Evolutionary conservation across 495 filamentous ascomycete genomes (phyloP).

Genomic region (Hypoxylon trugodes): DNA sequence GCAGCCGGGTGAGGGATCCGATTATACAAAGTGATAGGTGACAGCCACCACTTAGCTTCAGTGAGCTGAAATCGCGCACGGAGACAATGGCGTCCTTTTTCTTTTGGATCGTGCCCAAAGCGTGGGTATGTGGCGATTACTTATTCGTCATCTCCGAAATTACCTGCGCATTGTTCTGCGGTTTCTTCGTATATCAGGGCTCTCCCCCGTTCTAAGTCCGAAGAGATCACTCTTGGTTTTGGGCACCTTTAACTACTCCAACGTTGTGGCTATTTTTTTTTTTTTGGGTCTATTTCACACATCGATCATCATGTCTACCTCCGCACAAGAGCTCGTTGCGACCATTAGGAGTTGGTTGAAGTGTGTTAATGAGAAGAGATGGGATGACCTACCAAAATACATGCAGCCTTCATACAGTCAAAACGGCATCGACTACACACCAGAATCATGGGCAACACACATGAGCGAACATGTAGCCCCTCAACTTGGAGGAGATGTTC

Average conservation of each 20-base stretch:
- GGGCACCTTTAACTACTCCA: not conserved
- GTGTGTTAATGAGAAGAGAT: slow-evolving; percentile 36
- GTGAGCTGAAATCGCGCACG: not conserved
- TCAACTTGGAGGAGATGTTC: slow-evolving; percentile 27
- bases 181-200: not conserved
- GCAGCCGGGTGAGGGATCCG: not conserved
- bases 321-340: slow-evolving; percentile 23
- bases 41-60: not conserved
- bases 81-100: too few relatives aligned
- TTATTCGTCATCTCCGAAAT: slow-evolving; percentile 10
- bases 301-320: slow-evolving; percentile 20
- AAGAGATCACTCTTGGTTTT: not conserved
- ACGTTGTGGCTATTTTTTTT: not conserved
- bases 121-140: slow-evolving; percentile 25
- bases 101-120: slow-evolving; percentile 20
- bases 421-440: slow-evolving; percentile 30
- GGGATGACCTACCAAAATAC: slow-evolving; percentile 23
- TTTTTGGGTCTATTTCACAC: not conserved
- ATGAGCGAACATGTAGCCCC: slow-evolving; percentile 21
- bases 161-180: not conserved
- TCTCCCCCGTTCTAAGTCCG: not conserved
- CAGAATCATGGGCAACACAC: slow-evolving; percentile 24
- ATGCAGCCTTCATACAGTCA: slow-evolving; percentile 31
- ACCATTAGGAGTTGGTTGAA: slow-evolving; percentile 26
- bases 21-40: not conserved